Conservation (phyloP, 805 yeast species). For the Torulaspora quercuum region DNA sequence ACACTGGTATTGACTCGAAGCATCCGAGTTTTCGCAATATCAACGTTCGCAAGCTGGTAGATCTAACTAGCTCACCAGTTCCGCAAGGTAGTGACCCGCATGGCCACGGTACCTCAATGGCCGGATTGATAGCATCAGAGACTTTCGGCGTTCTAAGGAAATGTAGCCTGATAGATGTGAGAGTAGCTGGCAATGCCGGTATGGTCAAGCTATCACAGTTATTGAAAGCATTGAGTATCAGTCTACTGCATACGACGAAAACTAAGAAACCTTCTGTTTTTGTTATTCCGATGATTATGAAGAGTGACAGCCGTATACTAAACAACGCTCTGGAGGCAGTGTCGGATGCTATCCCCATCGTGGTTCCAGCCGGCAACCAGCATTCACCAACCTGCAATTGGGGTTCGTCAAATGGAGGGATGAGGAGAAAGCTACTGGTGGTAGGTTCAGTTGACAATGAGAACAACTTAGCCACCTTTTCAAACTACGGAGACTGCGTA, state of each 20-base stretch:
- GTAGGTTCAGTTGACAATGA: constrained; percentile 12
- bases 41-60: constrained; percentile 43
- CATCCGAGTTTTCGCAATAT: constrained; percentile 44
- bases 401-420: constrained; percentile 46
- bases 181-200: constrained; percentile 41
- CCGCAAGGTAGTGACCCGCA: constrained; percentile 33
- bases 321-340: constrained; percentile 46
- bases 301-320: constrained; percentile 37
- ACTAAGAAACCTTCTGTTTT: constrained; percentile 40
- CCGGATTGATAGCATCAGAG: constrained; percentile 51
- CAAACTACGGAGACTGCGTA: constrained; percentile 52
- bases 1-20: constrained; percentile 38
- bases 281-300: constrained; percentile 40
- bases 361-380: constrained; percentile 51
- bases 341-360: constrained; percentile 43
- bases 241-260: constrained; percentile 27
- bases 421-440: constrained; percentile 10
- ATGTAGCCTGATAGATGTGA: constrained; percentile 43
- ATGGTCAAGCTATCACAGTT: constrained; percentile 37
- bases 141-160: constrained; percentile 53
- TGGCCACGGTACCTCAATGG: constrained; percentile 59
- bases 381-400: constrained; percentile 42
- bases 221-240: constrained; percentile 35
- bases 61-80: constrained; percentile 41
- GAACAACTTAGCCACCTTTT: constrained; percentile 20